phyloP scores from a whole-genome alignment of 2,329 filamentous ascomycete genomes.

The Fusarium clavum region DNA sequence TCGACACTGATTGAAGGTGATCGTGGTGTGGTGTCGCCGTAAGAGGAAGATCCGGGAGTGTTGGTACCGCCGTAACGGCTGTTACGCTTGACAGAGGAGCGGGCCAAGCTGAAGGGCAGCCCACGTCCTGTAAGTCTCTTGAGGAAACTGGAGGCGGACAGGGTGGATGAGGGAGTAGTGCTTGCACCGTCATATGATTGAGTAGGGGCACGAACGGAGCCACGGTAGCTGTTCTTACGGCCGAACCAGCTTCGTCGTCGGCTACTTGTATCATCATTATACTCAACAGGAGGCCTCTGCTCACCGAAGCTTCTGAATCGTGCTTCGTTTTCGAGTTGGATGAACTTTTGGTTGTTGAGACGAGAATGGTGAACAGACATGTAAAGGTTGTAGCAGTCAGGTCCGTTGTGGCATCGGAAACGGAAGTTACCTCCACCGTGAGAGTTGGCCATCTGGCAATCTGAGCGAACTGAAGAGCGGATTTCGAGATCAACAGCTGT shows the following conservation, averaged over 20 bases:
- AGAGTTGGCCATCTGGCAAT: slow-evolving; percentile 73
- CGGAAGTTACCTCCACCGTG: slow-evolving; percentile 82
- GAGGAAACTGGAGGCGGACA: slow-evolving; percentile 84
- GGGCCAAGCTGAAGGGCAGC: slow-evolving; percentile 81
- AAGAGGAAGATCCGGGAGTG: slow-evolving; percentile 67
- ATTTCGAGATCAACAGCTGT: slow-evolving; percentile 95
- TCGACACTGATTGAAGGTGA: slow-evolving; percentile 69
- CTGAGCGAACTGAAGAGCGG: slow-evolving; percentile 81
- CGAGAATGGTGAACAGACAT: slow-evolving; percentile 87
- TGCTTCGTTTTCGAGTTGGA: slow-evolving; percentile 72
- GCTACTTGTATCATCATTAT: slow-evolving; percentile 59
- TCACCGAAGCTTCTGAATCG: slow-evolving; percentile 78
- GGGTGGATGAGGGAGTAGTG: slow-evolving; percentile 66
- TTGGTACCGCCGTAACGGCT: slow-evolving; percentile 69
- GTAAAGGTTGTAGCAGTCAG: slow-evolving; percentile 86
- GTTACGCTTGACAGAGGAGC: slow-evolving; percentile 76
- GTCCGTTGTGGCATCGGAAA: slow-evolving; percentile 82
- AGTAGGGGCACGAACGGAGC: slow-evolving; percentile 69
- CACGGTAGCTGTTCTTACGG: slow-evolving; percentile 73
- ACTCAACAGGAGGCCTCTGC: slow-evolving; percentile 60
- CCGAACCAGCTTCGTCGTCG: slow-evolving; percentile 69
- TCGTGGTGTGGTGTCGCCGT: slow-evolving; percentile 61
- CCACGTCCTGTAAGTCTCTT: slow-evolving; percentile 79
- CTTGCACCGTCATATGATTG: slow-evolving; percentile 81
- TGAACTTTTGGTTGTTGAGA: slow-evolving; percentile 93